Evolutionary conservation across 768 basidiomycete species (phyloP).

Genomic region (Lyophyllum semitale): DNA sequence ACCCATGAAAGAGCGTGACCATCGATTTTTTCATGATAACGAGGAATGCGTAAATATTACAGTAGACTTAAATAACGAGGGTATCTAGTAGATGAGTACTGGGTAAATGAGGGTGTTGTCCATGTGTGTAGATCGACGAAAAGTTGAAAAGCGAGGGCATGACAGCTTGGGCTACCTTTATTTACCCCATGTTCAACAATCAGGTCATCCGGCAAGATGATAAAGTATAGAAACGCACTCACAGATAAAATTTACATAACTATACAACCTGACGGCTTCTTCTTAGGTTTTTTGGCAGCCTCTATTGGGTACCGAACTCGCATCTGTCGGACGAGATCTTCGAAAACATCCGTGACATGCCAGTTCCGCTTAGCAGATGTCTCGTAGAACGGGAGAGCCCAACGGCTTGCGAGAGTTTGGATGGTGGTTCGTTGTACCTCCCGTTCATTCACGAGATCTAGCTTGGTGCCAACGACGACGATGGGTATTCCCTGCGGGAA

Average conservation of each 20-base stretch:
- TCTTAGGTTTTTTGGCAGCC: constrained; percentile 37
- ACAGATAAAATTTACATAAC: constrained; percentile 39
- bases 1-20: no score
- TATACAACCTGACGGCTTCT: constrained; percentile 34
- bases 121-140: constrained; percentile 13
- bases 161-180: background rate
- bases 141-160: constrained; percentile 1
- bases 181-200: no score
- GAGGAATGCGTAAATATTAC: constrained; percentile 12
- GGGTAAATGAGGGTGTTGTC: constrained; percentile 18
- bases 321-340: constrained; percentile 78
- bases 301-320: constrained; percentile 61
- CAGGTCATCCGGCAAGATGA: no score
- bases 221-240: constrained; percentile 3
- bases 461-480: constrained; percentile 84
- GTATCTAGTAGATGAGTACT: constrained; percentile 21
- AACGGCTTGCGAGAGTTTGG: constrained; percentile 60
- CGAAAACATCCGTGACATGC: constrained; percentile 79
- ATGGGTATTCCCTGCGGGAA: constrained; percentile 63
- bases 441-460: constrained; percentile 79
- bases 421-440: constrained; percentile 71
- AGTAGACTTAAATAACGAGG: constrained; percentile 13
- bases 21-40: background rate
- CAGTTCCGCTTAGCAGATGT: constrained; percentile 87
- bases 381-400: constrained; percentile 81